Base-by-base conservation (phyloP, 495 filamentous ascomycete species). In the Daldinia grandis region DNA sequence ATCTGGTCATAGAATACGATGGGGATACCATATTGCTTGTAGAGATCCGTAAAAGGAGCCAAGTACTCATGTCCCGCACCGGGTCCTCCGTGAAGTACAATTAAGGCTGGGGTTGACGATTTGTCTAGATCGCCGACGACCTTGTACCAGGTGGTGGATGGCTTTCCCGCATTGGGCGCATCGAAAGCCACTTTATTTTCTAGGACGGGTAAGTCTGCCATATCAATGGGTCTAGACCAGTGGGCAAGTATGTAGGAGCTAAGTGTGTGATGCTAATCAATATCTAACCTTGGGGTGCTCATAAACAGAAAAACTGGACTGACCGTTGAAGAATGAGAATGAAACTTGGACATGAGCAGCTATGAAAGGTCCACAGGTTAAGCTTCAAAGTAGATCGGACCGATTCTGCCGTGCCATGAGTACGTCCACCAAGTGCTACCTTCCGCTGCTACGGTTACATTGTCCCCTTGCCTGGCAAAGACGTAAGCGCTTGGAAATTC, bases 1-100 rank as follows among this genome's bases (percentile, higher is more conserved):
- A 88, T 66, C 64, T 87, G 85, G 71, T 88, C 85, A 65, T 88
- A 88, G 67, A 87, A 74, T 10, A 88, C 74, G n/a, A 87, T 72
- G 4, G 86, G 82, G 31, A 80, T 81, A 53, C 69, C 70, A 55
- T 81, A 72, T 31, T 78, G 64, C 30, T 66, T 28, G 60, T 76
- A 64, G 7, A 84, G 67, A 24, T 84, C 78, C 3, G 62, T 64
- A n/a, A 85, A 66, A 0, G 82, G 78, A 3, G 76, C 74, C 3
- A 86, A 74, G 73, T 84, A 86, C 27, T 81, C 73, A 62, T 85
- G 81, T 14, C 76, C 75, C 7, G 75, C 79, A 10, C 85, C 84
- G 1, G 85, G 85, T 3, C 84, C 84, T 49, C 84, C 83, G 66
- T 85, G 82, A 14, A 84, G 74, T 19, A 72, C 64, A 28, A 85